Evolutionary conservation across 1,284 basidiomycete species (phyloP).

Genomic region (Trichosporon coremiiforme): DNA sequence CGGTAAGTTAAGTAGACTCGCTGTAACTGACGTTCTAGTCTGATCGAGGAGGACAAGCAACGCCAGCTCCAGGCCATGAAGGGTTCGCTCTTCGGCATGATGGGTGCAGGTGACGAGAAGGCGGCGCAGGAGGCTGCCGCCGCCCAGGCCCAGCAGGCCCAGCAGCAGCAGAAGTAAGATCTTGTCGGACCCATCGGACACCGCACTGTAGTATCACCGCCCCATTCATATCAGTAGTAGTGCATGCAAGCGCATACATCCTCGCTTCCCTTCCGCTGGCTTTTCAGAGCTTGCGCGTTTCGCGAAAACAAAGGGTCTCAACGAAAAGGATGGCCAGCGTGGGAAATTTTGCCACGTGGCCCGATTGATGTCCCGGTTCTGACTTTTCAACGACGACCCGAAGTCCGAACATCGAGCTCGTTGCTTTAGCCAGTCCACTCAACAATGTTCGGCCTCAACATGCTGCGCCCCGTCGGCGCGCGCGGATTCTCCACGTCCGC

Average conservation of each 20-base stretch:
- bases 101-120: conserved; percentile 44
- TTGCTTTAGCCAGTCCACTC: background rate
- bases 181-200: background rate
- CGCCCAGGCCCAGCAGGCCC: conserved; percentile 1
- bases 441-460: conserved; percentile 18
- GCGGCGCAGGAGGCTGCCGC: background rate
- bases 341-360: conserved; percentile 4
- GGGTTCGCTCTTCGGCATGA: conserved; percentile 59
- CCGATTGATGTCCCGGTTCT: background rate
- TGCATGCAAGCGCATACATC: conserved; percentile 15
- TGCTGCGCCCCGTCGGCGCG: conserved; percentile 14
- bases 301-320: background rate
- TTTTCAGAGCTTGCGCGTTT: background rate
- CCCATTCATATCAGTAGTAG: conserved; percentile 18
- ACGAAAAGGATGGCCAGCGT: background rate
- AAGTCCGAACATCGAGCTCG: conserved; percentile 10
- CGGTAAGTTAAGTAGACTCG: conserved; percentile 49
- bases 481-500: conserved; percentile 22
- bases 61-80: conserved; percentile 66
- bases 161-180: conserved; percentile 17
- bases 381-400: conserved; percentile 16
- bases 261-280: background rate
- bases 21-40: conserved; percentile 40
- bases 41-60: conserved; percentile 71
- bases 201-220: conserved; percentile 16